Evolutionary conservation across 2,329 filamentous ascomycete species (phyloP), one percentile per base, ranked within the genome.

Genomic region (Ilyonectria mors-panacis): DNA sequence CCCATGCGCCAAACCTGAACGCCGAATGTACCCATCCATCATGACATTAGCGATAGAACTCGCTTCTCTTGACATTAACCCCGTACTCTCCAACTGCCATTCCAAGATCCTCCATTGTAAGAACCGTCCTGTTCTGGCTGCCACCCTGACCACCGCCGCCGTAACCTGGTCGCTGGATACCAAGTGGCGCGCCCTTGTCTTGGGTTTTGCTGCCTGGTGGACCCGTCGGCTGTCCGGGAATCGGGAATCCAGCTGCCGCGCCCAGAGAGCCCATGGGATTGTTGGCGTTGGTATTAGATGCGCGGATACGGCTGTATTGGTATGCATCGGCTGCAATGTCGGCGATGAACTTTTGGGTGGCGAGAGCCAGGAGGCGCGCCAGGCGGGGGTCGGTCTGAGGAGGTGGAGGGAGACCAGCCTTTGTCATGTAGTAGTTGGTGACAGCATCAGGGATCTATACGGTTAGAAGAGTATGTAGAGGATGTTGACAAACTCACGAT

Each of bases 1-100:
- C 68, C 70, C 48, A 73, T 57, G 73, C 71, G 71, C 73, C 72
- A 42, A 69, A 69, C 63, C 69, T 37, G 21, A 63, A 69, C 59
- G 58, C 51, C 67, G 44, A 63, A 35, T 67, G 67, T 50, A 56
- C 42, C 37, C 55, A 33, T 33, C 42, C 54, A 53, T 56, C 64
- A 45, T 23, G n/a, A 19, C 13, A 21, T 76, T 74, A 98, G 76
- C 95, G 88, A 81, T 99, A 99, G 79, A 98, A 99, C 84, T 99
- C 96, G 78, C 95, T 95, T 71, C 96, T 88, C 89, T 97, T 98
- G 59, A 98, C 93, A 79, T 97, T 99, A 59, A 99, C 94, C 1
- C 96, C 96, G 79, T 98, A 99, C 85, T 99, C 96, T 35, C 93
- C 93, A 33, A 98, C 95, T 1, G 96, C 96, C 94, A 98, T 98